A percentile compares a stretch with the other conserved stretches of the same genome.
Evolutionary conservation across 352 stramenopile genomes (phyloP).

Genomic region (Pythium diclinum): DNA sequence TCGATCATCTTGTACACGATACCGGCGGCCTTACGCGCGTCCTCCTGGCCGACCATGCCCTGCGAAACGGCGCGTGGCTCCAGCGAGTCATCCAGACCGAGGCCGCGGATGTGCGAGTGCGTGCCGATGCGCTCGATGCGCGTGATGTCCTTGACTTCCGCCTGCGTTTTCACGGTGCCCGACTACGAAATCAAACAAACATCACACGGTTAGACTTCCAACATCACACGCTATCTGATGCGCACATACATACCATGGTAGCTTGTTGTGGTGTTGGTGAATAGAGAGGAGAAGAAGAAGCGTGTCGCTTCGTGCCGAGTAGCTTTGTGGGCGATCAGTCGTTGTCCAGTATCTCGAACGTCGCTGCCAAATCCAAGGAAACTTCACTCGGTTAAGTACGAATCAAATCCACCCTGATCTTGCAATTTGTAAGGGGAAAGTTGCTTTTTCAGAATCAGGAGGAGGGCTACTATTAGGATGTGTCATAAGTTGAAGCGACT

Average conservation of each 20-base stretch:
- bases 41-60: constrained; percentile 96
- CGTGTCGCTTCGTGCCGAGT: constrained; percentile 19
- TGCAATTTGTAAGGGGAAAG: background rate
- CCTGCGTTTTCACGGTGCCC: constrained; percentile 74
- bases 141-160: constrained; percentile 96
- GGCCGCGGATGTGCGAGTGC: constrained; percentile 98
- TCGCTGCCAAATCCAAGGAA: constrained; percentile 28
- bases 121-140: constrained; percentile 98
- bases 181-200: constrained; percentile 28
- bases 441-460: constrained; percentile 9
- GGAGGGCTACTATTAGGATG: constrained; percentile 18
- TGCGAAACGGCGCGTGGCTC: constrained; percentile 92
- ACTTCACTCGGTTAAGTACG: constrained; percentile 27
- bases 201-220: constrained; percentile 5
- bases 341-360: constrained; percentile 18
- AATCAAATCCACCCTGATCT: constrained; percentile 16
- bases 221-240: constrained; percentile 3
- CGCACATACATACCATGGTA: constrained; percentile 13
- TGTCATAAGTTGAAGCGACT: constrained; percentile 15
- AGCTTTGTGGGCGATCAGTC: constrained; percentile 2
- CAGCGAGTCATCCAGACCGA: constrained; percentile 97
- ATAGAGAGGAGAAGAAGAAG: background rate
- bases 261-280: background rate
- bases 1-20: constrained; percentile 99
- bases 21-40: constrained; percentile 91